A percentile compares a stretch with the other conserved stretches of the same genome.
Conservation (phyloP, 2,329 filamentous ascomycete species). For the Fusarium praegraminearum region DNA sequence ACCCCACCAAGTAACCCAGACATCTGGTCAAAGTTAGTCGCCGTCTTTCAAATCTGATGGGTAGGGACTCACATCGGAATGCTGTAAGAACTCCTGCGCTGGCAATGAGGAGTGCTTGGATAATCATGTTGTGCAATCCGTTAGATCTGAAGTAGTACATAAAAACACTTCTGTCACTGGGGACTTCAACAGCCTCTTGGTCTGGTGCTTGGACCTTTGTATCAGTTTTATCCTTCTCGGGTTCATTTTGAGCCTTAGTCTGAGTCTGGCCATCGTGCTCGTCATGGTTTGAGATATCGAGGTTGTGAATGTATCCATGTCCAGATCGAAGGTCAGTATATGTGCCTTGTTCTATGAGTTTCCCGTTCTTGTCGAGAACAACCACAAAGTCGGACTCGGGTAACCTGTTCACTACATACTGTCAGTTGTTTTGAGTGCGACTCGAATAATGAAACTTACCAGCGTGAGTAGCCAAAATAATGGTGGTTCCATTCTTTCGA, state of each 20-base stretch:
- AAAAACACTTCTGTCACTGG: slow-evolving; percentile 47
- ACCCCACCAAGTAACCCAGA: slow-evolving; percentile 52
- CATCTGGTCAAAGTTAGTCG: slow-evolving; percentile 28
- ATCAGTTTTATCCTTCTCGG: background rate
- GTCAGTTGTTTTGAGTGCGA: background rate
- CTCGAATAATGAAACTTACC: slow-evolving; percentile 25
- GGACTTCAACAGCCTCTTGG: slow-evolving; percentile 1
- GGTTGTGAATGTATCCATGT: slow-evolving; percentile 54
- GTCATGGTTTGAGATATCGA: slow-evolving; percentile 50
- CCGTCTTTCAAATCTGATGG: rapidly evolving
- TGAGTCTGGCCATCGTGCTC: slow-evolving; percentile 12
- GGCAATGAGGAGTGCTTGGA: slow-evolving; percentile 33
- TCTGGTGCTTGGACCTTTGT: background rate
- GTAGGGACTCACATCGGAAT: slow-evolving; percentile 43
- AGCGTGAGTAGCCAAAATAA: slow-evolving; percentile 54
- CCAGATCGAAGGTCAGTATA: slow-evolving; percentile 54
- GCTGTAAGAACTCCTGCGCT: slow-evolving; percentile 35
- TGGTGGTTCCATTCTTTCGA: slow-evolving; percentile 46
- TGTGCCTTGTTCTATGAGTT: slow-evolving; percentile 56
- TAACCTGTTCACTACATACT: slow-evolving; percentile 48
- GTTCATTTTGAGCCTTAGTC: background rate
- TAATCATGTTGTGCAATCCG: slow-evolving; percentile 32
- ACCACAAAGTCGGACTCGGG: slow-evolving; percentile 59
- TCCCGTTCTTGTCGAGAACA: slow-evolving; percentile 55
- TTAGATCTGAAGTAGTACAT: slow-evolving; percentile 49